Conservation (phyloP, 202 grass and related monocot genomes). For the Alloteropsis angusta region DNA sequence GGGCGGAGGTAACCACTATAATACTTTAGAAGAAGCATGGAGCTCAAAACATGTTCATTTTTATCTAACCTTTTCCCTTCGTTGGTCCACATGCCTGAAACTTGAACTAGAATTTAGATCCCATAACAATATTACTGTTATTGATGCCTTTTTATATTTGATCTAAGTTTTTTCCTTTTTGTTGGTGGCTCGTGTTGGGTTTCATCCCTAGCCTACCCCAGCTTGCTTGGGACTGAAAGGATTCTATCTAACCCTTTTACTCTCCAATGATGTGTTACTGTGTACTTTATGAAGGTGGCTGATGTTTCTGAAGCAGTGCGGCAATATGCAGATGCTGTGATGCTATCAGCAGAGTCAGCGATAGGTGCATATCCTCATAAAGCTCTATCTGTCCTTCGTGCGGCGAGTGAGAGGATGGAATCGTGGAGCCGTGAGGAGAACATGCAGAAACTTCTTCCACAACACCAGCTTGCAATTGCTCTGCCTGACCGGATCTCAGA, state of each 20-base stretch:
- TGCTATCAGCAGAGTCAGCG: conserved; percentile 68
- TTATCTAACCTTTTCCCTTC: neutral
- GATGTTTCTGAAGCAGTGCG: conserved; percentile 66
- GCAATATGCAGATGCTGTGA: conserved; percentile 60
- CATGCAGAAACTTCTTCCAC: conserved; percentile 41
- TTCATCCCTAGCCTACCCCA: neutral
- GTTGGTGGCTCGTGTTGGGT: neutral
- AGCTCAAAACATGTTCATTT: neutral
- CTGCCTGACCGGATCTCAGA: conserved; percentile 48
- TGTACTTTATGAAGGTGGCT: conserved; percentile 40
- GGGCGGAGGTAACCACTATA: conserved; percentile 50
- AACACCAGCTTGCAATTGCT: conserved; percentile 38
- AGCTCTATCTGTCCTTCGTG: conserved; percentile 52
- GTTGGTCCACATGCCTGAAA: neutral
- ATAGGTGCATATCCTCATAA: conserved; percentile 58
- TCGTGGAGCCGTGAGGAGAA: conserved; percentile 52
- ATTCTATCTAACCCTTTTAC: neutral
- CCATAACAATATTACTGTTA: neutral
- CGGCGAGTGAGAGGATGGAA: conserved; percentile 50
- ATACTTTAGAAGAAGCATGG: neutral
- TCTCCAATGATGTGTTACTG: neutral
- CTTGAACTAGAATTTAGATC: neutral
- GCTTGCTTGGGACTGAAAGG: neutral
- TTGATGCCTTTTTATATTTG: neutral
- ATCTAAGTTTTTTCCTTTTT: neutral